A percentile compares a stretch with the other conserved stretches of the same genome.
Evolutionary conservation across 768 basidiomycete species (phyloP).

Genomic region (Tulasnella sp.): DNA sequence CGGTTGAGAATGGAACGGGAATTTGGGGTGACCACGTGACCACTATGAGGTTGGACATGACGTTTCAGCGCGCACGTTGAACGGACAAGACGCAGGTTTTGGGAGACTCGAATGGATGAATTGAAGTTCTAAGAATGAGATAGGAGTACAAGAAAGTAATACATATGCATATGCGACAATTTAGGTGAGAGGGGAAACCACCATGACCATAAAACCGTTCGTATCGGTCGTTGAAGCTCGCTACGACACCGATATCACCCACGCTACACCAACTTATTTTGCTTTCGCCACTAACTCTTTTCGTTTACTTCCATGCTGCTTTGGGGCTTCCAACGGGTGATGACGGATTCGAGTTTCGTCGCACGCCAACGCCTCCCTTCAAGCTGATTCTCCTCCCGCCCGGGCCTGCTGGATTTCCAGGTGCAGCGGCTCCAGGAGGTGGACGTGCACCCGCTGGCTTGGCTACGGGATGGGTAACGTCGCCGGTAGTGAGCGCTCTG

Average conservation of each 20-base stretch:
- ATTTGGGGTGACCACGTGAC: neutral
- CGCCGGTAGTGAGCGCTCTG: neutral
- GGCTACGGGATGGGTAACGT: neutral
- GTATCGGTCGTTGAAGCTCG: neutral
- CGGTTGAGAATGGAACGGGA: slow-evolving; percentile 4
- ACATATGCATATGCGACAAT: neutral
- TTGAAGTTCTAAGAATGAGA: neutral
- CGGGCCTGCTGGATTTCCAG: neutral
- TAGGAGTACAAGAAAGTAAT: neutral
- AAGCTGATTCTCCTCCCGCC: neutral
- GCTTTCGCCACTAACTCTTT: neutral
- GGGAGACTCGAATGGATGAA: neutral
- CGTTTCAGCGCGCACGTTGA: neutral
- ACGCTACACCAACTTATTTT: neutral
- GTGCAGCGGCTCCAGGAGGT: neutral
- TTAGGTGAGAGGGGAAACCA: neutral
- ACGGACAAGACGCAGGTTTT: neutral
- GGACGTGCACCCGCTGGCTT: neutral
- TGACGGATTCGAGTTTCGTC: neutral
- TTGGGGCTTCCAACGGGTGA: neutral
- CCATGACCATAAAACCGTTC: neutral
- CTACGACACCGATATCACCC: neutral
- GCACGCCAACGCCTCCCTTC: neutral
- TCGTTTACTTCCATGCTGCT: neutral
- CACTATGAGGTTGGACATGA: neutral